Evolutionary conservation across 805 yeast species (phyloP).

Genomic region (Priceomyces medius): DNA sequence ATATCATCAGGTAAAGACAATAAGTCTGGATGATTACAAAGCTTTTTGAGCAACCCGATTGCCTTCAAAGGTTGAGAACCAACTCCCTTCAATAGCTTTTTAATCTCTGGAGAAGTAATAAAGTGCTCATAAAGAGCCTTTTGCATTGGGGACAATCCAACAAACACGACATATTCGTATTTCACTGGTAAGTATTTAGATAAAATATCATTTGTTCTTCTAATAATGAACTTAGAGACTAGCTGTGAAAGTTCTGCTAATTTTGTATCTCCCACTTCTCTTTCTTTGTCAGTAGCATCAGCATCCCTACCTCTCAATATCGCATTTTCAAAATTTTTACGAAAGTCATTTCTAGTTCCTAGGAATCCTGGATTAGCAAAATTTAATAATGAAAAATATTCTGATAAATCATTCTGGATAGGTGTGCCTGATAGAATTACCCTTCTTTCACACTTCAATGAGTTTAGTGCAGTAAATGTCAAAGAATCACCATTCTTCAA

Average conservation of each 20-base stretch:
- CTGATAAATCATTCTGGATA: slow-evolving; percentile 91
- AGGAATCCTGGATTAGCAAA: slow-evolving; percentile 94
- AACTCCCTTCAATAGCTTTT: slow-evolving; percentile 58
- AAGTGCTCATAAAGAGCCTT: slow-evolving; percentile 66
- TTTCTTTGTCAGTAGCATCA: slow-evolving; percentile 77
- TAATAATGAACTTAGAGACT: slow-evolving; percentile 86
- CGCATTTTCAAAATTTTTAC: slow-evolving; percentile 77
- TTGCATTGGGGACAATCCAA: slow-evolving; percentile 79
- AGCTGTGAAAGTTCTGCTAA: slow-evolving; percentile 66
- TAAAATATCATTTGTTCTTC: slow-evolving; percentile 92
- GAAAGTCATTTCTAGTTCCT: slow-evolving; percentile 80
- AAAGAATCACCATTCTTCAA: slow-evolving; percentile 77
- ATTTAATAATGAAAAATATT: slow-evolving; percentile 83
- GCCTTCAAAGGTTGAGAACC: slow-evolving; percentile 87
- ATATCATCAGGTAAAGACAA: slow-evolving; percentile 73
- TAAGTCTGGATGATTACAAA: slow-evolving; percentile 93
- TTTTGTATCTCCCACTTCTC: slow-evolving; percentile 64
- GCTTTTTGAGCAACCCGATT: slow-evolving; percentile 81
- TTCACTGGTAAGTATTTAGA: slow-evolving; percentile 94
- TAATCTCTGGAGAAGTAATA: slow-evolving; percentile 76
- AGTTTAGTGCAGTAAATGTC: slow-evolving; percentile 82
- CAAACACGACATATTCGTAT: slow-evolving; percentile 95
- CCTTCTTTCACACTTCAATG: slow-evolving; percentile 81
- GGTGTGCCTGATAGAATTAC: slow-evolving; percentile 97
- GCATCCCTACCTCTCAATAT: slow-evolving; percentile 89